Percentiles rank a stretch among this genome's conserved stretches.
Conservation (phyloP, 495 filamentous ascomycete genomes). For the Penicillium parvum region DNA sequence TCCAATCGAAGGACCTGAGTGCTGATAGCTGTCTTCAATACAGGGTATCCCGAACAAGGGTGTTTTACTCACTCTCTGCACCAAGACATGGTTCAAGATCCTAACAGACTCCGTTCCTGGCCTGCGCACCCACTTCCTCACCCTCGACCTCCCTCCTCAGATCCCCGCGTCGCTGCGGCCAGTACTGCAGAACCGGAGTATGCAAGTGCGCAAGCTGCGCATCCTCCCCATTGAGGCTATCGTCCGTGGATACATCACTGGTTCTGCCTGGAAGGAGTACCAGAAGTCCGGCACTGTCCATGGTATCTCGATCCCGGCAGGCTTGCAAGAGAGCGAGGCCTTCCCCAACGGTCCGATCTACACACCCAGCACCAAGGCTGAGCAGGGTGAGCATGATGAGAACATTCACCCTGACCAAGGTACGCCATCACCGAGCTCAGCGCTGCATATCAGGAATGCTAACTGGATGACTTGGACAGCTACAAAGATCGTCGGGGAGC, state of each 20-base stretch:
- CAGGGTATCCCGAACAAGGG: constrained; percentile 84
- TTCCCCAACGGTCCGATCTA: constrained; percentile 72
- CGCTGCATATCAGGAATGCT: background rate
- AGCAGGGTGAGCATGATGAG: constrained; percentile 77
- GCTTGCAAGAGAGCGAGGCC: constrained; percentile 65
- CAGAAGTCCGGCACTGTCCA: constrained; percentile 73
- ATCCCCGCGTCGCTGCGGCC: constrained; percentile 45
- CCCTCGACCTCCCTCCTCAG: constrained; percentile 57
- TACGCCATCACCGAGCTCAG: constrained; percentile 21
- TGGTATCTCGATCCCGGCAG: constrained; percentile 62
- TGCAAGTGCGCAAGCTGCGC: constrained; percentile 75
- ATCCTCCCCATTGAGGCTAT: constrained; percentile 89
- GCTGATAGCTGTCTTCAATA: constrained; percentile 1
- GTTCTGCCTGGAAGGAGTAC: constrained; percentile 85
- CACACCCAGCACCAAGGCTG: constrained; percentile 89
- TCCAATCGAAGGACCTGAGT: background rate
- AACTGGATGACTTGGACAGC: constrained; percentile 37
- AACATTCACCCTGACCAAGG: constrained; percentile 77
- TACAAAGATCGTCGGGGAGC: constrained; percentile 63
- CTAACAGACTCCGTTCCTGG: constrained; percentile 60
- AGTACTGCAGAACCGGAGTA: constrained; percentile 63
- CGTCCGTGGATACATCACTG: constrained; percentile 91
- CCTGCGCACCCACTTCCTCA: constrained; percentile 73
- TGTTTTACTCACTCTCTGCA: constrained; percentile 75
- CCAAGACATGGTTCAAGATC: constrained; percentile 78